Evolutionary conservation across 2,329 filamentous ascomycete genomes (phyloP).

Genomic region (Stagonosporopsis chrysanthemi): DNA sequence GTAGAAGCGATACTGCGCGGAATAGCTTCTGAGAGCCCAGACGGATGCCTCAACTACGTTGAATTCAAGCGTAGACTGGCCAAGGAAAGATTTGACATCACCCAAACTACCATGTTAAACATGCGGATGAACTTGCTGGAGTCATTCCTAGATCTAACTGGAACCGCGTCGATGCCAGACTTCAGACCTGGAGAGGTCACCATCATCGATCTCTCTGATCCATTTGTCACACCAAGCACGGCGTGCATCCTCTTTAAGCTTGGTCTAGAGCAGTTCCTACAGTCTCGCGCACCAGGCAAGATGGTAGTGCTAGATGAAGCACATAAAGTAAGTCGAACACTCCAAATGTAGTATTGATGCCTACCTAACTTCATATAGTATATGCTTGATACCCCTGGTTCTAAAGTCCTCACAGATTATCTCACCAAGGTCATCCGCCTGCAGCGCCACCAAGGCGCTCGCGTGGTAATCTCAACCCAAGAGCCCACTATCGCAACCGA

Average conservation of each 20-base stretch:
- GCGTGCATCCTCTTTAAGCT: conserved; percentile 79
- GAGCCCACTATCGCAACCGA: conserved; percentile 75
- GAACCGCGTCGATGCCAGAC: conserved; percentile 16
- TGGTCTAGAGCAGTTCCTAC: conserved; percentile 70
- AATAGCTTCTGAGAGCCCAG: conserved; percentile 59
- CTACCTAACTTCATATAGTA: conserved; percentile 53
- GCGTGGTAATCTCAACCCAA: conserved; percentile 77
- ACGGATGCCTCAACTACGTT: conserved; percentile 58
- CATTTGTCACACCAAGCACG: conserved; percentile 70
- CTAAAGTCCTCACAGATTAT: conserved; percentile 67
- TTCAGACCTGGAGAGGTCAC: conserved; percentile 62
- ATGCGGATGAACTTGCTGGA: conserved; percentile 70
- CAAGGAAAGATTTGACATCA: conserved; percentile 24
- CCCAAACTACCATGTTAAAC: conserved; percentile 63
- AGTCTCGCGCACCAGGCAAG: conserved; percentile 55
- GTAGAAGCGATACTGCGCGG: conserved; percentile 60
- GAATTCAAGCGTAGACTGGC: conserved; percentile 29
- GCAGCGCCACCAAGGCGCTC: conserved; percentile 72
- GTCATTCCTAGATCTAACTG: conserved; percentile 63
- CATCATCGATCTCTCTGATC: conserved; percentile 76
- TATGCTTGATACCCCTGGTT: conserved; percentile 63
- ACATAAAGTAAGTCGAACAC: conserved; percentile 64
- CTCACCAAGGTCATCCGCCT: conserved; percentile 70
- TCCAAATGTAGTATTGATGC: neutral
- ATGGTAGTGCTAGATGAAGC: conserved; percentile 78